A percentile compares a stretch with the other conserved stretches of the same genome.
phyloP scores from a whole-genome alignment of 2,329 filamentous ascomycete genomes.

The Ophiobolus disseminans region DNA sequence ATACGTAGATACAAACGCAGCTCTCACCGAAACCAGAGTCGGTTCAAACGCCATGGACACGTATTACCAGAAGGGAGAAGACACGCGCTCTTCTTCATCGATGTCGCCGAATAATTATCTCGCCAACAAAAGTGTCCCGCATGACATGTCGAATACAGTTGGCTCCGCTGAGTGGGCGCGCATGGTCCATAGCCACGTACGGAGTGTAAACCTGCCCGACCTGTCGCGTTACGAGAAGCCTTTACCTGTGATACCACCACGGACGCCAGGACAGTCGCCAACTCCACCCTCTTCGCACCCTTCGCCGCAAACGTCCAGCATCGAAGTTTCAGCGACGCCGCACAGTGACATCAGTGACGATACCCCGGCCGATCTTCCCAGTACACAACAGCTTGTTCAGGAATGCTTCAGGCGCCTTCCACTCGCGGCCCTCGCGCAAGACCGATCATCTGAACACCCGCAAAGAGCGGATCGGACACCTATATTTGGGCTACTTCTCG shows the following conservation, averaged over 20 bases:
- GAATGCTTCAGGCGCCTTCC: conserved; percentile 2
- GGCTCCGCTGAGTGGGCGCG: background rate
- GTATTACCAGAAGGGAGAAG: too few species aligned
- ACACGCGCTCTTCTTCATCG: background rate
- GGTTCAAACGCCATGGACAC: too few species aligned
- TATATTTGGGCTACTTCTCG: background rate
- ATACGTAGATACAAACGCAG: background rate
- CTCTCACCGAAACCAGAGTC: too few species aligned
- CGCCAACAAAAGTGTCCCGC: background rate
- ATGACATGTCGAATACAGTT: background rate
- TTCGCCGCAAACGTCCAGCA: background rate
- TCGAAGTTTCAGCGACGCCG: background rate
- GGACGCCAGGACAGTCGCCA: background rate
- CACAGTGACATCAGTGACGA: background rate
- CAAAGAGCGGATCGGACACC: background rate
- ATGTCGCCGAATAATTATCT: background rate
- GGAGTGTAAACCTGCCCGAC: background rate
- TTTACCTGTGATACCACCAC: background rate
- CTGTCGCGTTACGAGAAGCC: background rate
- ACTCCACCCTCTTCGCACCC: background rate
- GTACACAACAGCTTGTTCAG: background rate
- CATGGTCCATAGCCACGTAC: background rate
- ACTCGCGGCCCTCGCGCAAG: background rate
- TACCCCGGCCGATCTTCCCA: background rate
- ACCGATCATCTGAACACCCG: background rate